phyloP scores from a whole-genome alignment of 2,329 filamentous ascomycete species.

The Thyridium curvatum region DNA sequence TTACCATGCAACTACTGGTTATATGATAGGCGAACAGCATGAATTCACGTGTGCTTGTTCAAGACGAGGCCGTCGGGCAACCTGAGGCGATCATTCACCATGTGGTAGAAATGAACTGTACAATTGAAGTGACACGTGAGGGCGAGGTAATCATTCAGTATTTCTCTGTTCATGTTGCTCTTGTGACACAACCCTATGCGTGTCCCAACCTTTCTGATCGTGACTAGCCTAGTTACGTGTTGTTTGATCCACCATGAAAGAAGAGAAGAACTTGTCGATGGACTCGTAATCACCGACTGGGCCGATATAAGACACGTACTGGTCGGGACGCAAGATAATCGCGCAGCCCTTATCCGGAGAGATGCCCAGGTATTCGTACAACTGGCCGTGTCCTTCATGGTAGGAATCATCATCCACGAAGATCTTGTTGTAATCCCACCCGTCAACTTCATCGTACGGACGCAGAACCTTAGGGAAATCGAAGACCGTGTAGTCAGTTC shows the following conservation, averaged over 20 bases:
- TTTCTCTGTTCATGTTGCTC: too few species aligned
- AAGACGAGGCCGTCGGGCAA: too few species aligned
- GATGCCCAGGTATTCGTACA: slow-evolving; percentile 54
- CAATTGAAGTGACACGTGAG: too few species aligned
- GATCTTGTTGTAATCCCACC: slow-evolving; percentile 49
- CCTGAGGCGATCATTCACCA: too few species aligned
- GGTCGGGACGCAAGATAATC: slow-evolving; percentile 49
- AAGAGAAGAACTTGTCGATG: slow-evolving; percentile 6
- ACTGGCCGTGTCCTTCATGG: slow-evolving; percentile 43
- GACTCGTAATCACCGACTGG: slow-evolving; percentile 4
- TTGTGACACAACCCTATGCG: too few species aligned
- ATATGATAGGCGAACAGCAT: too few species aligned
- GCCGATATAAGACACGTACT: slow-evolving; percentile 7
- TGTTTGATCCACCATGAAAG: background rate
- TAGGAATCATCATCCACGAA: slow-evolving; percentile 48
- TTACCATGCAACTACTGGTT: too few species aligned
- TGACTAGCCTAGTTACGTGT: too few species aligned
- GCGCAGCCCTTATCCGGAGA: slow-evolving; percentile 47
- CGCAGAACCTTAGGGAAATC: slow-evolving; percentile 42
- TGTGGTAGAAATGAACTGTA: too few species aligned
- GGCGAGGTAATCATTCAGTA: too few species aligned
- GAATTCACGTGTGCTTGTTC: too few species aligned
- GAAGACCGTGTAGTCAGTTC: slow-evolving; percentile 38
- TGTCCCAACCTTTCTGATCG: too few species aligned
- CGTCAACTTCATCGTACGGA: slow-evolving; percentile 33